These are phyloP conservation scores for Wickerhamiella spandovensis DNA, from an alignment of 805 yeast genomes.

Conservation along the genomic window DNA sequence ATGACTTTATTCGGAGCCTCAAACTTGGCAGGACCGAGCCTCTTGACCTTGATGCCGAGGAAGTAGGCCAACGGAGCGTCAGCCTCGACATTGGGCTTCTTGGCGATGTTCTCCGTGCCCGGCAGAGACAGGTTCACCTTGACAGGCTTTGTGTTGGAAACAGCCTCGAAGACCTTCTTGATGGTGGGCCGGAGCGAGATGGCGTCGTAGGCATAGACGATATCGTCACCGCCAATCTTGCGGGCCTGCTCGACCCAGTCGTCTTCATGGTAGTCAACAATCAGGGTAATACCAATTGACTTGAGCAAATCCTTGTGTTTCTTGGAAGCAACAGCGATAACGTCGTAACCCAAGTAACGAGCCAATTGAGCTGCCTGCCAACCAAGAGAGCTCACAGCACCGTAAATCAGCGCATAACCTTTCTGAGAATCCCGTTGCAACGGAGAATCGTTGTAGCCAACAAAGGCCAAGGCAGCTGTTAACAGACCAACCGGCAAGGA, in stretches of 20 bases:
- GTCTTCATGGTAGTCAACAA: conserved; percentile 35
- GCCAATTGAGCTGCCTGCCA: conserved; percentile 46
- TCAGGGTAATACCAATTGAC: conserved; percentile 37
- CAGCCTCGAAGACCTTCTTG: conserved; percentile 7
- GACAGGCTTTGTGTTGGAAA: conserved; percentile 3
- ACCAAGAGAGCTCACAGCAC: conserved; percentile 54
- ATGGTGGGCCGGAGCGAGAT: conserved; percentile 13
- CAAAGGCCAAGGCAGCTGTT: conserved; percentile 34
- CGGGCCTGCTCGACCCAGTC: conserved; percentile 36
- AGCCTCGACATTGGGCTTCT: conserved; percentile 1
- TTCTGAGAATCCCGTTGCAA: conserved; percentile 22
- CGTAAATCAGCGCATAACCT: conserved; percentile 20
- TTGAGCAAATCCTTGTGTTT: conserved; percentile 31
- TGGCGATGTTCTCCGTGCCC: not conserved
- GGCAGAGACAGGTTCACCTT: conserved; percentile 2
- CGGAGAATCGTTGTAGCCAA: conserved; percentile 17
- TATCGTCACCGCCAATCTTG: conserved; percentile 18
- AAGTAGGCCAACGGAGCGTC: conserved; percentile 12
- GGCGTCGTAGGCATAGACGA: conserved; percentile 20
- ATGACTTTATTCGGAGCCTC: conserved; percentile 5
- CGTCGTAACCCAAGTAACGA: conserved; percentile 33
- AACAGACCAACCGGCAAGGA: conserved; percentile 39
- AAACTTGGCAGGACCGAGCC: conserved; percentile 9
- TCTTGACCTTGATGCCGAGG: conserved; percentile 13
- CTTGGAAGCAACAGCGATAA: conserved; percentile 43